Evolutionary conservation across 306 rosid species (phyloP), one percentile per base, ranked within the genome.

Genomic region (Delonix regia): DNA sequence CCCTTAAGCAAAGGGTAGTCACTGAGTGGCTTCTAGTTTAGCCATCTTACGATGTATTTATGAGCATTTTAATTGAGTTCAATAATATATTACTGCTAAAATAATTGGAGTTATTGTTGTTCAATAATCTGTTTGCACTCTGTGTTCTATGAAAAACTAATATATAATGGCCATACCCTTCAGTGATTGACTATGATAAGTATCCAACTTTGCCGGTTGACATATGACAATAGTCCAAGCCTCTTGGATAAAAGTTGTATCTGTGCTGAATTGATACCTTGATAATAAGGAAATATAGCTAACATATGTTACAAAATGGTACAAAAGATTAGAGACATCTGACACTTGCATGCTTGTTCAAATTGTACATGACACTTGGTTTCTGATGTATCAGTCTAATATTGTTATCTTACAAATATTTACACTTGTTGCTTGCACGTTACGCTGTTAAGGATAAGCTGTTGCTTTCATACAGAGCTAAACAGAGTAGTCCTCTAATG

Each of bases 21-120:
- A 78, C 87, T 56, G 90, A 87, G 84, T 92, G 94, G 97, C 97
- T 95, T 75, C 87, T 85, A 85, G 95, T 93, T 90, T 78, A 52
- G 81, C 36, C 79, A n/a, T 80, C 30, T 81, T 52, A 27, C 78
- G 15, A 45, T 80, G 49, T 34, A 36, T 73, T 42, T 82, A 24
- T 30, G 10, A 36, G 45, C 25, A n/a, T 19, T 28, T 44, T 52
- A n/a, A 52, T 30, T 18, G 11, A 27, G 28, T 18, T 22, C 41
- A 24, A 14, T 36, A 30, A 53, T 75, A 63, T 69, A 48, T n/a
- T 10, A 25, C 10, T 59, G 45, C 28, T 75, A 52, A 47, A 59
- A 65, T 75, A 38, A 62, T 39, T 65, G 10, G 41, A 64, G 30
- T 56, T 48, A 51, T 24, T 67, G 57, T 11, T 66, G 21, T 24